Percentiles rank a stretch among this genome's conserved stretches.
phyloP scores from a whole-genome alignment of 2,329 filamentous ascomycete genomes.

The Cercospora brassicicola region DNA sequence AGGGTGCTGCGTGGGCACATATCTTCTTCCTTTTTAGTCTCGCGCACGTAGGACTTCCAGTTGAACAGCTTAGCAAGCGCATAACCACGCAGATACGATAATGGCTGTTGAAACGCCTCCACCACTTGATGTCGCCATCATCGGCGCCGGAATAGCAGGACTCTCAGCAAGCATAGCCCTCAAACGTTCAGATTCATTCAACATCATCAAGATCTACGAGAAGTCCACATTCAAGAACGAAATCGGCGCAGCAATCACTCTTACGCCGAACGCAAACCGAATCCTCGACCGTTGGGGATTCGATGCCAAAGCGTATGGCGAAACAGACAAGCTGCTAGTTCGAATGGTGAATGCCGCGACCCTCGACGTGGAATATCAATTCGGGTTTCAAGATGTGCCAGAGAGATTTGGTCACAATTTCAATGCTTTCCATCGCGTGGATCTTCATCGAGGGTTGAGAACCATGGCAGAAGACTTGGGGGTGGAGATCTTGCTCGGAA shows the following conservation, averaged over 20 bases:
- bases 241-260: conserved; percentile 46
- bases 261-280: conserved; percentile 43
- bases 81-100: neutral
- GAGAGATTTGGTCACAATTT: conserved; percentile 22
- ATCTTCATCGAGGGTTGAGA: conserved; percentile 25
- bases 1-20: neutral
- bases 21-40: neutral
- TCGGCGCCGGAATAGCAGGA: conserved; percentile 34
- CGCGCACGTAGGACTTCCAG: neutral
- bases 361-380: conserved; percentile 6
- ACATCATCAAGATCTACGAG: conserved; percentile 27
- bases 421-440: conserved; percentile 28
- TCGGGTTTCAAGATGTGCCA: conserved; percentile 15
- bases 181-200: conserved; percentile 20
- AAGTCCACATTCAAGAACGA: conserved; percentile 42
- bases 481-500: conserved; percentile 18
- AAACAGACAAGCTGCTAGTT: conserved; percentile 17
- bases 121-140: conserved; percentile 21
- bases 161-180: conserved; percentile 27
- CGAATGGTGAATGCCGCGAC: conserved; percentile 13
- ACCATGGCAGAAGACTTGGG: conserved; percentile 17
- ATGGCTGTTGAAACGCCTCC: neutral
- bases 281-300: conserved; percentile 42
- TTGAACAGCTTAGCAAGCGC: neutral
- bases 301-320: conserved; percentile 31